Base-by-base conservation (phyloP, 176 grass and related monocot genomes). In the bread wheat (Triticum aestivum) region DNA sequence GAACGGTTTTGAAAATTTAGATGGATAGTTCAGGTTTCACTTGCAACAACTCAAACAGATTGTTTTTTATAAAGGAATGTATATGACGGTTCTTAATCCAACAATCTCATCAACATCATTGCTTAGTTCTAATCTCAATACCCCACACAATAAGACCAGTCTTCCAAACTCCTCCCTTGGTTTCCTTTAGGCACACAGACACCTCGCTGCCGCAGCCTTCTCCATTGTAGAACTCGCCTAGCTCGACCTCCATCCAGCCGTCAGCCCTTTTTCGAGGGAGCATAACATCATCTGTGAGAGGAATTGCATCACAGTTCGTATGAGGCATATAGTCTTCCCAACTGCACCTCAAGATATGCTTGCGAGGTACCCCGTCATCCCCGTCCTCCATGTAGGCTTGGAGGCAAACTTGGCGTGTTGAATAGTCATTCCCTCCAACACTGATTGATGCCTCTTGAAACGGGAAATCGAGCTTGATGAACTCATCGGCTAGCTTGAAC, bases 51-150 rank as follows among this genome's bases (percentile, higher is more conserved):
- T 61, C 20, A 61, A 61, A 61, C 58, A 61, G 2, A 23, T 61
- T 61, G 58, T 62, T 62, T 62, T 62, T 62, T 62, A 62, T 3
- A 62, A 8, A 62, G 5, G 4, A 1, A 64, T 27, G 23, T 12
- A 64, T 9, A 42, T 0, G 58, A 86, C 14, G 80, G 0, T 14
- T 30, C 63, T 30, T 13, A 65, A 65, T 15, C 24, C 12, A 47
- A 35, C 9, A 82, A 70, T 15, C 1, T 23, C 27, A 11, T 33
- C 35, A 41, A 78, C 9, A 64, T 64, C 61, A 64, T 65, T 69
- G 14, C 73, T 93, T 93, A 51, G 87, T 78, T 38, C 89, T 91
- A 18, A 96, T 84, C 59, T 93, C 89, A 51, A 96, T 96, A 26
- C 91, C 94, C 49, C 88, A 69, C 26, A 96, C 24, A 77, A 89